Percentiles rank a stretch among this genome's conserved stretches.
These are phyloP conservation scores for Floccularia luteovirens DNA, from an alignment of 768 basidiomycete genomes.

Conservation along the genomic window DNA sequence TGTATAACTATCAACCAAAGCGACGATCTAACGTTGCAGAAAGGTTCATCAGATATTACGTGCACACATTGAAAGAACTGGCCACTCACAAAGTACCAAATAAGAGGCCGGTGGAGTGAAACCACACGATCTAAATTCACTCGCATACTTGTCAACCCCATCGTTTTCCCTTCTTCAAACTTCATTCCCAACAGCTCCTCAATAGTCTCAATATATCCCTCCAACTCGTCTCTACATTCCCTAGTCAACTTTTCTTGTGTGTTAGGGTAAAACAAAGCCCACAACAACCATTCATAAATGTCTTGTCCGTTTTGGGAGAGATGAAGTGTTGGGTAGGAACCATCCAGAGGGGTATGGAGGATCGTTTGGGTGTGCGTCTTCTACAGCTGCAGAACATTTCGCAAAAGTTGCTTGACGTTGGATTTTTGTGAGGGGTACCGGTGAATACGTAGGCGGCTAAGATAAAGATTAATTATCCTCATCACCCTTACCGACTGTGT, in stretches of 20 bases:
- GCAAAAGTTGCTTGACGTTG: conserved; percentile 40
- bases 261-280: conserved; percentile 48
- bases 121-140: too few species aligned
- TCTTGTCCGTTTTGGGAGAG: conserved; percentile 32
- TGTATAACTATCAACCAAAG: conserved; percentile 37
- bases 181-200: conserved; percentile 31
- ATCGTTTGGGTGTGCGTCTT: conserved; percentile 9
- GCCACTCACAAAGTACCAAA: too few species aligned
- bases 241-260: conserved; percentile 15
- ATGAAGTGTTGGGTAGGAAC: conserved; percentile 35
- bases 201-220: conserved; percentile 32
- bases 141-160: conserved; percentile 35
- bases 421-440: conserved; percentile 27
- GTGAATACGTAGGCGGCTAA: conserved; percentile 23
- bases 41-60: conserved; percentile 51
- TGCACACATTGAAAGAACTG: too few species aligned
- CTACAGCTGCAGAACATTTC: conserved; percentile 29
- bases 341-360: conserved; percentile 37
- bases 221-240: conserved; percentile 44
- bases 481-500: not conserved
- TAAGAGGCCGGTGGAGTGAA: too few species aligned
- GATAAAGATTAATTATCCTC: not conserved
- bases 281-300: conserved; percentile 54
- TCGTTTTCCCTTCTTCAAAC: conserved; percentile 31
- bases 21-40: conserved; percentile 37